Evolutionary conservation across 371 early-diverging fungal genomes (phyloP).

Genomic region (Circinella umbellata): DNA sequence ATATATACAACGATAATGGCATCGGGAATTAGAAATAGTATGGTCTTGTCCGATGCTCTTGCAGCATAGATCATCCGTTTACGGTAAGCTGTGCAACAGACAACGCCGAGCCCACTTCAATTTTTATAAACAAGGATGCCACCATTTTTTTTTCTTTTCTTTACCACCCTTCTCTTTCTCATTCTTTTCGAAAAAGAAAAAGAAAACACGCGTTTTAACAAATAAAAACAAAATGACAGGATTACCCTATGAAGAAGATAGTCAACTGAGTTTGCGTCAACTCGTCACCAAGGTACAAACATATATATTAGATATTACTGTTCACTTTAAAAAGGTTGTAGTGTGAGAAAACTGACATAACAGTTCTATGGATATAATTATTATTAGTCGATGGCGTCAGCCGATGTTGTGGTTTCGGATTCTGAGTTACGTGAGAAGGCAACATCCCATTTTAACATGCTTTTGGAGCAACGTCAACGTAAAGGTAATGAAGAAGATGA

Average conservation of each 20-base stretch:
- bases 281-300: conserved; percentile 15
- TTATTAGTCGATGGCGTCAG: conserved; percentile 23
- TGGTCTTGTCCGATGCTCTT: neutral
- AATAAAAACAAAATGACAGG: conserved; percentile 7
- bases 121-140: neutral
- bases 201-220: neutral
- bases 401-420: conserved; percentile 16
- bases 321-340: no score
- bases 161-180: neutral
- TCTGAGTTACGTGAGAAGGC: conserved; percentile 16
- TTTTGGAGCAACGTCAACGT: conserved; percentile 22
- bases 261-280: conserved; percentile 17
- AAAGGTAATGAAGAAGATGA: conserved; percentile 15
- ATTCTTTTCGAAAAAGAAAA: neutral
- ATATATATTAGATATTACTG: neutral
- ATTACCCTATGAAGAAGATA: conserved; percentile 23
- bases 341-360: no score
- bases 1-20: no score
- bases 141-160: neutral
- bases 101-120: neutral
- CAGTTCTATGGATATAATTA: neutral
- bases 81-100: conserved; percentile 3
- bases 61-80: conserved; percentile 1
- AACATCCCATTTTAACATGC: conserved; percentile 19
- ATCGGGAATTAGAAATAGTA: no score